Conservation (phyloP, 768 basidiomycete genomes). For the Boletus sensibilis region DNA sequence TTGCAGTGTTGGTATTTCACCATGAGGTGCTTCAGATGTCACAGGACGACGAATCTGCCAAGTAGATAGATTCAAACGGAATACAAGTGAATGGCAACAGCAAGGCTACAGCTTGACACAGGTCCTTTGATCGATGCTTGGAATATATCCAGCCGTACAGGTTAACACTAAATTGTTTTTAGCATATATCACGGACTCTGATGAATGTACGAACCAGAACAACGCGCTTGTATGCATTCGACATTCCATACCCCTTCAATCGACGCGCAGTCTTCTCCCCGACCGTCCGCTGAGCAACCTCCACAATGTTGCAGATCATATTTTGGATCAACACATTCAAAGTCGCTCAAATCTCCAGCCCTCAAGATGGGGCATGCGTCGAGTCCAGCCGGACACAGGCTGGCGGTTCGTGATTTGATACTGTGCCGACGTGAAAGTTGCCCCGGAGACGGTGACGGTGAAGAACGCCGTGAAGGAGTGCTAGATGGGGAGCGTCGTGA, state of each 20-base stretch:
- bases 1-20: background rate
- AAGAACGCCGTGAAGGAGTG: conserved; percentile 29
- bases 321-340: conserved; percentile 62
- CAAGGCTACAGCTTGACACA: conserved; percentile 12
- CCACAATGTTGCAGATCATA: conserved; percentile 72
- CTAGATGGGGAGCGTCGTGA: conserved; percentile 6
- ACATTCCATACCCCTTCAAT: conserved; percentile 68
- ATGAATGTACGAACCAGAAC: conserved; percentile 44
- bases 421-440: conserved; percentile 26
- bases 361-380: conserved; percentile 57
- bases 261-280: conserved; percentile 68
- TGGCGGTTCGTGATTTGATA: conserved; percentile 36
- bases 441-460: conserved; percentile 36
- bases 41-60: background rate
- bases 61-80: background rate
- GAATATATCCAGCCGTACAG: conserved; percentile 15
- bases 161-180: conserved; percentile 7
- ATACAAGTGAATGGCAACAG: background rate
- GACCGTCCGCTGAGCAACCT: conserved; percentile 63
- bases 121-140: conserved; percentile 12
- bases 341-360: conserved; percentile 40
- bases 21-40: background rate
- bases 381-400: conserved; percentile 52
- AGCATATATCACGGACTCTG: background rate
- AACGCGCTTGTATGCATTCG: conserved; percentile 58